A percentile compares a stretch with the other conserved stretches of the same genome.
Conservation (phyloP, 73 alveolate species). For the Paramecium sexaurelia region DNA sequence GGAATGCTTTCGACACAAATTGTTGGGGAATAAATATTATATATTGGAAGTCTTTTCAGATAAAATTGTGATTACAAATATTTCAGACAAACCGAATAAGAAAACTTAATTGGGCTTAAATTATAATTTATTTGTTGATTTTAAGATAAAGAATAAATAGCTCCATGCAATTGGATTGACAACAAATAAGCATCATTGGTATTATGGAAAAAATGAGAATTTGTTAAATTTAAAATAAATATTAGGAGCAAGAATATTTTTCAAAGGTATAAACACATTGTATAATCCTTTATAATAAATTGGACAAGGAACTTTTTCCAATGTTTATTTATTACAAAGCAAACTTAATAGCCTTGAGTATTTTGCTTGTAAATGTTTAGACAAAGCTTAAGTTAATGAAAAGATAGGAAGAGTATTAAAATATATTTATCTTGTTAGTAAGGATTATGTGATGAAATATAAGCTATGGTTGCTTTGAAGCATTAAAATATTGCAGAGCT, state of each 20-base stretch:
- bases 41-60: background rate
- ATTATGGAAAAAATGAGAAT: background rate
- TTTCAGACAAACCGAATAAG: background rate
- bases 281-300: slow-evolving; percentile 24
- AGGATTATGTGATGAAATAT: background rate
- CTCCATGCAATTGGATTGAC: background rate
- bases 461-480: background rate
- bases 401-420: background rate
- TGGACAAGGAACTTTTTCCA: slow-evolving; percentile 46
- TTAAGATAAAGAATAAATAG: background rate
- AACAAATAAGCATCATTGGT: slow-evolving; percentile 41
- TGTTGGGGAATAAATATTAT: background rate
- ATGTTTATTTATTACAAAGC: slow-evolving; percentile 29
- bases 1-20: background rate
- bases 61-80: background rate
- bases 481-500: background rate
- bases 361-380: slow-evolving; percentile 15
- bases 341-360: background rate
- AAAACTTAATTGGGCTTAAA: background rate
- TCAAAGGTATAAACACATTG: background rate
- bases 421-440: background rate
- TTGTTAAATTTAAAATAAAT: background rate
- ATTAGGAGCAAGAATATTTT: slow-evolving; percentile 7
- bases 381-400: background rate
- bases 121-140: background rate